Evolutionary conservation across 495 filamentous ascomycete species (phyloP).

Genomic region (Evernia prunastri): DNA sequence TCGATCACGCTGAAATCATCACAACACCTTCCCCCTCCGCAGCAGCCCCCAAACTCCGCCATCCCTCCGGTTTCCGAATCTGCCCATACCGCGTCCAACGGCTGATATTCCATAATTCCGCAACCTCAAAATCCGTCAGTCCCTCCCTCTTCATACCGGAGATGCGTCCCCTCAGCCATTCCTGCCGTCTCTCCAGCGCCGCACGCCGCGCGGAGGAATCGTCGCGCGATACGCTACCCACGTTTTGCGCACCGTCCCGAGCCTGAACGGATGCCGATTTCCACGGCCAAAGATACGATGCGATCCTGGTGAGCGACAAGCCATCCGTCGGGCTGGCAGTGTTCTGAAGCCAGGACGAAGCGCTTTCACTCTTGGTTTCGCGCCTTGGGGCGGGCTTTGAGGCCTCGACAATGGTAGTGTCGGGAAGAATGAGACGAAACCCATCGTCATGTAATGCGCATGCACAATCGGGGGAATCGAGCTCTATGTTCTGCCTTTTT

Average conservation of each 20-base stretch:
- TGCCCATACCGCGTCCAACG: constrained; percentile 11
- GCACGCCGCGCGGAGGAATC: background rate
- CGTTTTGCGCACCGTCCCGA: background rate
- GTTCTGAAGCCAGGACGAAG: background rate
- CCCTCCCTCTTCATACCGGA: constrained; percentile 13
- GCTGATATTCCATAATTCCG: constrained; percentile 2
- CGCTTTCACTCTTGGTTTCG: background rate
- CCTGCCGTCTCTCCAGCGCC: constrained; percentile 18
- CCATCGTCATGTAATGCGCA: constrained; percentile 17
- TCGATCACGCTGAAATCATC: no score
- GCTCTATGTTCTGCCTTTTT: background rate
- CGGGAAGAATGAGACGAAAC: constrained; percentile 4
- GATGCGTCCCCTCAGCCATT: constrained; percentile 7
- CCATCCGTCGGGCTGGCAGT: background rate
- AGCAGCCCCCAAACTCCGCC: background rate
- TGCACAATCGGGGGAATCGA: background rate
- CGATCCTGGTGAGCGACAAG: background rate
- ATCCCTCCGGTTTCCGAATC: constrained; percentile 11
- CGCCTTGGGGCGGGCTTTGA: background rate
- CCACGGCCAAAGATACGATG: background rate
- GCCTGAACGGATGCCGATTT: background rate
- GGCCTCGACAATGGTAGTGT: background rate
- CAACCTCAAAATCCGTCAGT: constrained; percentile 13
- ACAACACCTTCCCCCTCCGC: no score
- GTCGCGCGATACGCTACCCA: background rate